Conservation (phyloP, 2,329 filamentous ascomycete species). For the Raffaelea arxii region DNA sequence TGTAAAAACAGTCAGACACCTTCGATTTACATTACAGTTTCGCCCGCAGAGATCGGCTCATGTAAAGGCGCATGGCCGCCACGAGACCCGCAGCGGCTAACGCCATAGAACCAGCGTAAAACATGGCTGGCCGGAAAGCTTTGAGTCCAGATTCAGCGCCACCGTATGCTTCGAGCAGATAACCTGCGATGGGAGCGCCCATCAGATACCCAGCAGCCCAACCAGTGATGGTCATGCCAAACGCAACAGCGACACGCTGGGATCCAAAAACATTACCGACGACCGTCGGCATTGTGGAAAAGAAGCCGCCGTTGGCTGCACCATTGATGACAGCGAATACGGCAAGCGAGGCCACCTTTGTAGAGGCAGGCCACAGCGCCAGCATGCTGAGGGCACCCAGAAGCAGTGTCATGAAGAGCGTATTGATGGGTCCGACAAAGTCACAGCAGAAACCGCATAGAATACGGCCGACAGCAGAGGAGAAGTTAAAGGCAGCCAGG, state of each 20-base stretch:
- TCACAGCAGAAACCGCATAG: conserved; percentile 44
- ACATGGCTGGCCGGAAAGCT: conserved; percentile 51
- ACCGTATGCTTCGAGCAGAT: conserved; percentile 45
- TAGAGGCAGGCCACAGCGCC: conserved; percentile 50
- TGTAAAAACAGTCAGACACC: too few species aligned
- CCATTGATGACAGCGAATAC: conserved; percentile 52
- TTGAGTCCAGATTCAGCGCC: conserved; percentile 36
- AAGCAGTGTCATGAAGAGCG: conserved; percentile 38
- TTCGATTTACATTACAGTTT: too few species aligned
- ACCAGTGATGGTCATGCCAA: conserved; percentile 52
- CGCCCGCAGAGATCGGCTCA: too few species aligned
- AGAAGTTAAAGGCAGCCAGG: conserved; percentile 51
- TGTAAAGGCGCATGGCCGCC: conserved; percentile 30
- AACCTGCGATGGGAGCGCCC: conserved; percentile 51
- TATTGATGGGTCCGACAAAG: conserved; percentile 43
- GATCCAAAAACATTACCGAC: conserved; percentile 50
- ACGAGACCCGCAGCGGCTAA: conserved; percentile 33
- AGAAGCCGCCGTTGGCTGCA: conserved; percentile 52
- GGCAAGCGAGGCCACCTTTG: conserved; percentile 40
- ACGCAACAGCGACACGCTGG: conserved; percentile 41
- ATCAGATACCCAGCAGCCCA: conserved; percentile 54
- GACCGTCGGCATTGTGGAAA: conserved; percentile 53
- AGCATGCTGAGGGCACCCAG: conserved; percentile 49
- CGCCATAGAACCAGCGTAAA: conserved; percentile 47
- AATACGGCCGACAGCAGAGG: conserved; percentile 48